Conservation (phyloP, 352 stramenopile genomes). For the Phytophthora tubulina region DNA sequence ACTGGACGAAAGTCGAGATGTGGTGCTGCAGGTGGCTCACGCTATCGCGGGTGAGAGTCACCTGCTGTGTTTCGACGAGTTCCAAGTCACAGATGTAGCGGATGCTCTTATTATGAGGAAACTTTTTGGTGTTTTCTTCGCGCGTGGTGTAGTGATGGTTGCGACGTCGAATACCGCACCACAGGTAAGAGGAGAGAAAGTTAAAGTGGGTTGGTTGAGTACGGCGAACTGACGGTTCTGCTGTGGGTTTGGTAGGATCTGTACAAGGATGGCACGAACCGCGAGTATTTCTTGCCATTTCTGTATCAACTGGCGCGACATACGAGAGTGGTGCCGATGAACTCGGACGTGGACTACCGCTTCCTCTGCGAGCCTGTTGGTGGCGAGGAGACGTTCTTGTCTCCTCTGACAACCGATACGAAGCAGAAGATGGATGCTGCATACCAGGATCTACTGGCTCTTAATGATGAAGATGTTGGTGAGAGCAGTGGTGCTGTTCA, state of each 20-base stretch:
- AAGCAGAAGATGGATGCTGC: conserved; percentile 53
- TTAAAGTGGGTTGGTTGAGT: not conserved
- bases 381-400: conserved; percentile 62
- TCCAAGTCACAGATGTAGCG: conserved; percentile 98
- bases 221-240: conserved; percentile 11
- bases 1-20: conserved; percentile 67
- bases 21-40: conserved; percentile 82
- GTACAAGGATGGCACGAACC: conserved; percentile 96
- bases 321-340: conserved; percentile 81
- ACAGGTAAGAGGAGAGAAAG: conserved; percentile 38
- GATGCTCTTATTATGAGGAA: conserved; percentile 97
- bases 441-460: conserved; percentile 46
- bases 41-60: conserved; percentile 90
- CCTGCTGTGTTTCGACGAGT: conserved; percentile 98
- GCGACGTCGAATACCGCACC: conserved; percentile 95
- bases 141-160: conserved; percentile 92
- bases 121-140: conserved; percentile 94
- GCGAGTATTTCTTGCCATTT: conserved; percentile 98
- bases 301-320: conserved; percentile 94
- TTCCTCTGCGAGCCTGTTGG: conserved; percentile 51
- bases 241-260: conserved; percentile 70
- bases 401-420: conserved; percentile 50
- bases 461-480: conserved; percentile 14
- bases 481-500: conserved; percentile 8
- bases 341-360: conserved; percentile 81